Conservation (phyloP, 441 rosid species). For the Bocquillonia castaneifolia region DNA sequence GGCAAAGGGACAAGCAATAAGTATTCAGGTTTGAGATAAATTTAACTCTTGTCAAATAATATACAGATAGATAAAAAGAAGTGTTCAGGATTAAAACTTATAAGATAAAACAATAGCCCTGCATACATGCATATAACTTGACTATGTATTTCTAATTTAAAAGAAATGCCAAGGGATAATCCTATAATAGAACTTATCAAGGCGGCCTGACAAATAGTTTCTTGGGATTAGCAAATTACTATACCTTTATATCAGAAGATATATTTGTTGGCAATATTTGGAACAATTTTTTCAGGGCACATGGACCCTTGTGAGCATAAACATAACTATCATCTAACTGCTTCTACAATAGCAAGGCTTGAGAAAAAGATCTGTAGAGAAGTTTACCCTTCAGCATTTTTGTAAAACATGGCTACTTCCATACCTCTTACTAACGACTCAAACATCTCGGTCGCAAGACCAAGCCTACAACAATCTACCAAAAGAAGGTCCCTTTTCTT, state of each 20-base stretch:
- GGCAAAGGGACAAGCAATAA: slow-evolving; percentile 20
- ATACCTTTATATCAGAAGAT: not conserved
- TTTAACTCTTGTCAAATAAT: not conserved
- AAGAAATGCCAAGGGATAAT: not conserved
- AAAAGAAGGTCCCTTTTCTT: not conserved
- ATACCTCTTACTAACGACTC: not conserved
- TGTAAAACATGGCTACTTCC: not conserved
- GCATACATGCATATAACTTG: not conserved
- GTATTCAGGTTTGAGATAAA: not conserved
- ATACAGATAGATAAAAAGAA: not conserved
- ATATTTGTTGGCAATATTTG: not conserved
- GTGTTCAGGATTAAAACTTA: not conserved
- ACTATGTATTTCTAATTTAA: not conserved
- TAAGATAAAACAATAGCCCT: not conserved
- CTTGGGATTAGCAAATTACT: not conserved
- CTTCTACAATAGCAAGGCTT: not conserved
- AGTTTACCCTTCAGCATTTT: not conserved
- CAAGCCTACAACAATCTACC: not conserved
- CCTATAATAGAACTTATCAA: not conserved
- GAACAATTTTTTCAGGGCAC: not conserved
- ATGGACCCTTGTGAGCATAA: not conserved
- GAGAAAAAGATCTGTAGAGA: not conserved
- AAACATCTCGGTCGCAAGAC: not conserved
- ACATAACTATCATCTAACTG: not conserved
- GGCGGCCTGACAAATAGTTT: not conserved